These are phyloP conservation scores for Phragmites australis DNA, from an alignment of 176 grass and related monocot genomes.

Conservation along the genomic window DNA sequence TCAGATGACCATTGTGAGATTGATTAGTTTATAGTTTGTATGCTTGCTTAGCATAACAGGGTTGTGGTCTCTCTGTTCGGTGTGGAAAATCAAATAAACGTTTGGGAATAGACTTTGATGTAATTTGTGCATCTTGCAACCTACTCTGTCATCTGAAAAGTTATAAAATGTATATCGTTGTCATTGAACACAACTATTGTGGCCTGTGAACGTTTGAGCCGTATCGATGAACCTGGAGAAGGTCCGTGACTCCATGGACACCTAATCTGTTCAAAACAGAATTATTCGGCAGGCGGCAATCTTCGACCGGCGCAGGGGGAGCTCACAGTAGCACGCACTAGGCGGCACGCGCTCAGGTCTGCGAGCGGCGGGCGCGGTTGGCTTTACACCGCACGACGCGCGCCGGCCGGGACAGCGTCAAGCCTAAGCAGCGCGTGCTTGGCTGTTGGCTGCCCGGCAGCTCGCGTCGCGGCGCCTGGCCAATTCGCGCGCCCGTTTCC, in stretches of 20 bases:
- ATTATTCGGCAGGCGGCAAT: too few relatives aligned
- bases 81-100: neutral
- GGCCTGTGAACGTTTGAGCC: neutral
- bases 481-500: too few relatives aligned
- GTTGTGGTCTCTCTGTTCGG: neutral
- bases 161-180: neutral
- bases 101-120: neutral
- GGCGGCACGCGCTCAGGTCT: too few relatives aligned
- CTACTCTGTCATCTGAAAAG: neutral
- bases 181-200: neutral
- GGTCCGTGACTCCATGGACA: neutral
- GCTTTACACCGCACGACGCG: too few relatives aligned
- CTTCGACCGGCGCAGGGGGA: too few relatives aligned
- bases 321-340: too few relatives aligned
- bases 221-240: neutral
- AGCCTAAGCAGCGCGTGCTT: too few relatives aligned
- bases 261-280: neutral
- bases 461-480: too few relatives aligned
- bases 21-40: neutral
- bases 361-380: too few relatives aligned
- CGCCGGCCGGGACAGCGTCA: too few relatives aligned
- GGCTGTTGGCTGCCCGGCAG: too few relatives aligned
- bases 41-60: conserved; percentile 46
- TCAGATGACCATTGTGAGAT: conserved; percentile 23
- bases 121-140: neutral